phyloP scores from a whole-genome alignment of 2,329 filamentous ascomycete species.

The Fusarium neocosmosporiellum region DNA sequence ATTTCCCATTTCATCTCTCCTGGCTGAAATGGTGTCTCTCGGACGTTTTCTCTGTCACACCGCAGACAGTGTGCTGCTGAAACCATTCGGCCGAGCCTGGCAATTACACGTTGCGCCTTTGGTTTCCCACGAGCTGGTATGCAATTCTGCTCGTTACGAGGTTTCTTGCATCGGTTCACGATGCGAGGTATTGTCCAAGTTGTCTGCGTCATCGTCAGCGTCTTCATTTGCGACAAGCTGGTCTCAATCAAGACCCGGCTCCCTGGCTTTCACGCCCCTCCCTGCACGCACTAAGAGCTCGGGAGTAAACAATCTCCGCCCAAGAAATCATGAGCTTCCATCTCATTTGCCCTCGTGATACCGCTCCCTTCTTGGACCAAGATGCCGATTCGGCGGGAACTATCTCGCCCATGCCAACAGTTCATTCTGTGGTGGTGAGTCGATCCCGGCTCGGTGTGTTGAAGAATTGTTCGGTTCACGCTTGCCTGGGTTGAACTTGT shows the following conservation, averaged over 20 bases:
- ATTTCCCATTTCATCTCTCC: slow-evolving; percentile 22
- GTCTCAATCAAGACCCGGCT: slow-evolving; percentile 15
- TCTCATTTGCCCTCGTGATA: slow-evolving; percentile 34
- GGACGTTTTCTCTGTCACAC: slow-evolving; percentile 19
- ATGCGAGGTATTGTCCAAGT: neutral
- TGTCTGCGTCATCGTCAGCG: slow-evolving; percentile 29
- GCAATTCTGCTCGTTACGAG: neutral
- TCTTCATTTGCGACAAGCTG: slow-evolving; percentile 10
- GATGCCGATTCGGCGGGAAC: slow-evolving; percentile 15
- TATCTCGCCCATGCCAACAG: slow-evolving; percentile 8
- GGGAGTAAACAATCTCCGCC: slow-evolving; percentile 41
- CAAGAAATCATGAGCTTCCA: slow-evolving; percentile 11
- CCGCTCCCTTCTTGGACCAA: slow-evolving; percentile 21
- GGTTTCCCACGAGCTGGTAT: neutral
- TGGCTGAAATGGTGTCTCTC: slow-evolving; percentile 3
- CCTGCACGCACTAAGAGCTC: slow-evolving; percentile 32
- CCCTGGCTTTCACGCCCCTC: slow-evolving; percentile 27
- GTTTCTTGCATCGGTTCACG: neutral
- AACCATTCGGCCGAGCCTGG: slow-evolving; percentile 8
- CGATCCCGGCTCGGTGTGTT: neutral
- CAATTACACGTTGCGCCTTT: neutral
- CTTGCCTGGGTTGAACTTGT: slow-evolving; percentile 8
- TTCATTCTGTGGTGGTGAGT: neutral
- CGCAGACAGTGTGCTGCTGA: slow-evolving; percentile 15
- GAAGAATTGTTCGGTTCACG: neutral